phyloP scores from a whole-genome alignment of 1,139 yeast species.

The Geotrichum klebahnii region DNA sequence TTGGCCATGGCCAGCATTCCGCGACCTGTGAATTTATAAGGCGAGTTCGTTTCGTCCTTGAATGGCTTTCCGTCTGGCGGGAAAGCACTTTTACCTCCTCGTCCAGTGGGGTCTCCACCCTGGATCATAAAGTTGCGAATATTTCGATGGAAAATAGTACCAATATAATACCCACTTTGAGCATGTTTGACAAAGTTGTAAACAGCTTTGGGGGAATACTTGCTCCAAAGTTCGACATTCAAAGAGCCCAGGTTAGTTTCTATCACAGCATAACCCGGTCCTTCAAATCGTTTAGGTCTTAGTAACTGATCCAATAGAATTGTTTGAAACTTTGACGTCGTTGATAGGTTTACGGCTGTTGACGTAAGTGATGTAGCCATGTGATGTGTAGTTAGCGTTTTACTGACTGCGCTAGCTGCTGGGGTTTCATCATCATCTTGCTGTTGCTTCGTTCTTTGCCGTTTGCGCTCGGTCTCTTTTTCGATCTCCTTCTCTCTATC shows the following conservation, averaged over 20 bases:
- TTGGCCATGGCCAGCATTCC: conserved; percentile 85
- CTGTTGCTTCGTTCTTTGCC: conserved; percentile 6
- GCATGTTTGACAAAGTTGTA: conserved; percentile 46
- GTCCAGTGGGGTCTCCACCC: conserved; percentile 51
- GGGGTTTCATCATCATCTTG: conserved; percentile 4
- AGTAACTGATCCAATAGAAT: conserved; percentile 32
- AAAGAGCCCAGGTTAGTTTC: conserved; percentile 45
- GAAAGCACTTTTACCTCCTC: conserved; percentile 41
- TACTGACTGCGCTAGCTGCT: conserved; percentile 1
- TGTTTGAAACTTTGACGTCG: conserved; percentile 28
- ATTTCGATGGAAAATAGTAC: conserved; percentile 47
- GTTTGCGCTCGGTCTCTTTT: not conserved
- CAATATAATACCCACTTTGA: conserved; percentile 42
- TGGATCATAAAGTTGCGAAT: conserved; percentile 51
- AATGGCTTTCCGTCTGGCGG: conserved; percentile 39
- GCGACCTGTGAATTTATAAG: conserved; percentile 69
- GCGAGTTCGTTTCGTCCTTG: conserved; percentile 57
- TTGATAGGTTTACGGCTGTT: conserved; percentile 35
- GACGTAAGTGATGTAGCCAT: conserved; percentile 40
- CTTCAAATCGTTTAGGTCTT: conserved; percentile 33
- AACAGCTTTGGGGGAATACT: conserved; percentile 45
- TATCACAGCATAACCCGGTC: conserved; percentile 37
- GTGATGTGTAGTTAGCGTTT: conserved; percentile 33
- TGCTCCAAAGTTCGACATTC: conserved; percentile 40
- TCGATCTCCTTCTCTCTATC: conserved; percentile 16